Conservation (phyloP, 2,329 filamentous ascomycete genomes). For the Teratosphaeria gauchensis region DNA sequence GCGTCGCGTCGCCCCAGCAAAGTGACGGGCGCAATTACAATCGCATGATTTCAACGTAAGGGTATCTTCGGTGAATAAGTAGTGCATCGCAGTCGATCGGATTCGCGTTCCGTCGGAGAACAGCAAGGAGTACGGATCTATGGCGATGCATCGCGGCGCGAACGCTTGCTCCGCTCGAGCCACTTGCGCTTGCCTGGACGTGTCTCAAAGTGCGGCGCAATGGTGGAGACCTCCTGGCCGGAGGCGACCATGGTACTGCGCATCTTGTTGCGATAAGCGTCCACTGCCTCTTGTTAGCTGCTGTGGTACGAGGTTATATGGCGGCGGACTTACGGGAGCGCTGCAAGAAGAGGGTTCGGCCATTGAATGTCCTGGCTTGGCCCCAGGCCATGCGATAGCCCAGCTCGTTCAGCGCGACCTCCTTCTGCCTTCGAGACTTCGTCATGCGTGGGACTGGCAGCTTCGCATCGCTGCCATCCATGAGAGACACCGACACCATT, state of each 20-base stretch:
- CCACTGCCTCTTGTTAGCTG: conserved; percentile 43
- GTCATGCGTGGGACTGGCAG: conserved; percentile 67
- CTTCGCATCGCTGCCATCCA: conserved; percentile 63
- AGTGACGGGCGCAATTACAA: background rate
- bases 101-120: background rate
- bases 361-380: conserved; percentile 84
- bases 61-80: background rate
- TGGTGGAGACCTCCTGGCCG: conserved; percentile 62
- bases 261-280: conserved; percentile 90
- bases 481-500: conserved; percentile 39
- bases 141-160: background rate
- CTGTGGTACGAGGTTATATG: background rate
- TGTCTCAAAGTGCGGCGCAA: conserved; percentile 81
- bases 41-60: background rate
- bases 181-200: conserved; percentile 67
- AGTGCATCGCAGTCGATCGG: background rate
- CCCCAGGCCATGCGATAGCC: conserved; percentile 96
- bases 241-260: conserved; percentile 68
- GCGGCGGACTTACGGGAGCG: conserved; percentile 63
- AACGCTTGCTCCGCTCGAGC: conserved; percentile 37
- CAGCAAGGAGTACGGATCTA: background rate
- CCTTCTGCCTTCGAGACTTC: conserved; percentile 61
- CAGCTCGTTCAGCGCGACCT: conserved; percentile 84
- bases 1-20: background rate
- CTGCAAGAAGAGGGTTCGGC: conserved; percentile 77